Conservation (phyloP, 208 protist genomes). For the Spironucleus salmonicida region DNA sequence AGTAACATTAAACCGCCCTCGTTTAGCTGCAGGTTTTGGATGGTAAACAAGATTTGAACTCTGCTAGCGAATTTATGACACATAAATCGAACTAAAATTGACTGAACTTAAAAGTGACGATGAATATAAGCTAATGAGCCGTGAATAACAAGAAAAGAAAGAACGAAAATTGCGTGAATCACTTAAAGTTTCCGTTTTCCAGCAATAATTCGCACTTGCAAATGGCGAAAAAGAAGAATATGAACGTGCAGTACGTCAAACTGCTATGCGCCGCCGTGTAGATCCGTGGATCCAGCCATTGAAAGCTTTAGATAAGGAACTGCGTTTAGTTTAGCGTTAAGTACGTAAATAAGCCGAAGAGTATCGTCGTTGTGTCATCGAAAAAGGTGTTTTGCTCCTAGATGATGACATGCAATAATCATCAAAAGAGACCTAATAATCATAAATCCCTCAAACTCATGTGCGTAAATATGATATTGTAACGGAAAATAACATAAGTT, state of each 20-base stretch:
- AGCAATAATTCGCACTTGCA: background rate
- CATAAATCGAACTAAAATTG: background rate
- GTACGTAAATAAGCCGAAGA: background rate
- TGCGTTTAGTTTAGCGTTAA: background rate
- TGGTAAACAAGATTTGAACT: background rate
- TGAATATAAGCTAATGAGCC: background rate
- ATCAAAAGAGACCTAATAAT: too few relatives aligned
- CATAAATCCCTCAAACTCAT: too few relatives aligned
- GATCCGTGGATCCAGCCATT: slow-evolving; percentile 26
- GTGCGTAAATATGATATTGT: too few relatives aligned
- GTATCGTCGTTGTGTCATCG: slow-evolving; percentile 2
- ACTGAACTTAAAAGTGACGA: background rate
- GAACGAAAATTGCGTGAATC: background rate
- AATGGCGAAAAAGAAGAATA: slow-evolving; percentile 22
- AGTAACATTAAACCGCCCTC: background rate
- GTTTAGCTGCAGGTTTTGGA: slow-evolving; percentile 7
- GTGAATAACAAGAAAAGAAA: background rate
- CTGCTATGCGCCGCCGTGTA: background rate
- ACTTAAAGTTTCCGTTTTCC: background rate
- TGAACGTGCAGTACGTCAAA: background rate
- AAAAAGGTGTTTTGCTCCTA: background rate
- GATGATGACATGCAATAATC: too few relatives aligned
- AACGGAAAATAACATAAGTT: too few relatives aligned
- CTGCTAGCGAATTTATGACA: background rate
- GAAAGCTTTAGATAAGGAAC: slow-evolving; percentile 25